A percentile compares a stretch with the other conserved stretches of the same genome.
Evolutionary conservation across 495 filamentous ascomycete species (phyloP).

Genomic region (Neurospora pannonica): DNA sequence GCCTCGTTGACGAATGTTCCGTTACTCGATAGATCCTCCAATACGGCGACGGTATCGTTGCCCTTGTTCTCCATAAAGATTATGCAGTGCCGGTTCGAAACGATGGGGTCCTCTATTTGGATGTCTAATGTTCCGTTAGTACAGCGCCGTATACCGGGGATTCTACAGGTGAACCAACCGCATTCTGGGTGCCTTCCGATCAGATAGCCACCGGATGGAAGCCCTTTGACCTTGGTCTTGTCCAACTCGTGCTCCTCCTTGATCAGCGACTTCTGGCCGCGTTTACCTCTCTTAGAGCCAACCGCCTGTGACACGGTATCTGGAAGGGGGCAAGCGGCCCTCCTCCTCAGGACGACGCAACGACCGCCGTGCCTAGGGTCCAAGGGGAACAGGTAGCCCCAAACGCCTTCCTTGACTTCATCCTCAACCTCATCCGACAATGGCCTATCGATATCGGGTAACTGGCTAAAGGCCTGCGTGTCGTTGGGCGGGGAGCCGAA

Average conservation of each 20-base stretch:
- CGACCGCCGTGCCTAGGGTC: slow-evolving; percentile 56
- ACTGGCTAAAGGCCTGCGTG: slow-evolving; percentile 65
- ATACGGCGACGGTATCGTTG: slow-evolving; percentile 65
- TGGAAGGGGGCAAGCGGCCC: slow-evolving; percentile 52
- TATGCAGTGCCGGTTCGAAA: slow-evolving; percentile 94
- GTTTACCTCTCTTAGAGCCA: slow-evolving; percentile 20
- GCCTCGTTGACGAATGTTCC: slow-evolving; percentile 94
- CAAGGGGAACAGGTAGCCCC: slow-evolving; percentile 87
- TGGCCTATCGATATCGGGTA: slow-evolving; percentile 52
- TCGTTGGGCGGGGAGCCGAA: slow-evolving; percentile 48
- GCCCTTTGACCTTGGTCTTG: slow-evolving; percentile 42
- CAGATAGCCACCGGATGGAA: slow-evolving; percentile 74
- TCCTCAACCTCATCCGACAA: slow-evolving; percentile 76
- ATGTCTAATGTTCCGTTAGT: slow-evolving; percentile 50
- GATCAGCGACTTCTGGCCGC: slow-evolving; percentile 29
- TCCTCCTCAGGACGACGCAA: slow-evolving; percentile 61
- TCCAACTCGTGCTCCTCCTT: slow-evolving; percentile 52
- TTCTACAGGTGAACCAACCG: slow-evolving; percentile 45
- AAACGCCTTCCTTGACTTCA: slow-evolving; percentile 81
- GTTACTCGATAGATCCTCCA: slow-evolving; percentile 94
- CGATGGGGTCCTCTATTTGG: slow-evolving; percentile 63
- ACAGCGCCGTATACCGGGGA: neutral
- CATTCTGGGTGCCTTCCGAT: slow-evolving; percentile 92
- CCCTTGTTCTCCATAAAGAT: slow-evolving; percentile 80
- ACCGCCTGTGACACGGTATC: slow-evolving; percentile 22